These are phyloP conservation scores for Marasmius sp. DNA, from an alignment of 1,284 basidiomycete genomes.

Conservation along the genomic window DNA sequence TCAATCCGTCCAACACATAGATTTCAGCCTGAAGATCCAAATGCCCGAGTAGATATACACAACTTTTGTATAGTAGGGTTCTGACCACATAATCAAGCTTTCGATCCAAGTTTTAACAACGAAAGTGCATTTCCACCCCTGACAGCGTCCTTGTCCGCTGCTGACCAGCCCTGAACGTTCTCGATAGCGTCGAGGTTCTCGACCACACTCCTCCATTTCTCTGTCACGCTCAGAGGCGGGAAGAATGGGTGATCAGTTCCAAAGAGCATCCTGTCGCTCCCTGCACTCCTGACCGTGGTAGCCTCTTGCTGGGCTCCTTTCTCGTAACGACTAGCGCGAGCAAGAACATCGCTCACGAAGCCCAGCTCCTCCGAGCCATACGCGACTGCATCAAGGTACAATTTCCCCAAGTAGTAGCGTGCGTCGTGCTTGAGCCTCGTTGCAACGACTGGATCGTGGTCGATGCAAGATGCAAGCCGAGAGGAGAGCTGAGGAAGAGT, in stretches of 20 bases:
- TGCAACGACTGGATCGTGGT: slow-evolving; percentile 79
- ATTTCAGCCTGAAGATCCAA: slow-evolving; percentile 94
- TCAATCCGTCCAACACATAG: slow-evolving; percentile 89
- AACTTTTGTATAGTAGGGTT: not conserved
- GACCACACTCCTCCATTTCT: slow-evolving; percentile 81
- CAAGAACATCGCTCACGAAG: slow-evolving; percentile 70
- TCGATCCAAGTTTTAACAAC: slow-evolving; percentile 46
- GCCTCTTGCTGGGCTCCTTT: slow-evolving; percentile 28
- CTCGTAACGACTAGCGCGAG: slow-evolving; percentile 56
- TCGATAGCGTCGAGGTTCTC: slow-evolving; percentile 82
- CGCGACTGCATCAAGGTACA: slow-evolving; percentile 81
- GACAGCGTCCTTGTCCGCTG: slow-evolving; percentile 62
- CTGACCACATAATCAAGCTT: not conserved
- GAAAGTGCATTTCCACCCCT: slow-evolving; percentile 69
- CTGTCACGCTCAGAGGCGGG: slow-evolving; percentile 67
- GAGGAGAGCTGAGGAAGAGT: slow-evolving; percentile 80
- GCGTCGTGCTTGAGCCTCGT: slow-evolving; percentile 77
- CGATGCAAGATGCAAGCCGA: slow-evolving; percentile 79
- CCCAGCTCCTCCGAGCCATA: slow-evolving; percentile 83
- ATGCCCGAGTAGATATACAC: slow-evolving; percentile 35
- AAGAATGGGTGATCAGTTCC: slow-evolving; percentile 92
- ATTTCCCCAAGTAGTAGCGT: slow-evolving; percentile 76
- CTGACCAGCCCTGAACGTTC: slow-evolving; percentile 59
- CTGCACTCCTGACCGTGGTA: slow-evolving; percentile 35
- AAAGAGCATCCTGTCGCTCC: slow-evolving; percentile 69